Base-by-base conservation (phyloP, 306 rosid genomes). In the Acacia confusa region DNA sequence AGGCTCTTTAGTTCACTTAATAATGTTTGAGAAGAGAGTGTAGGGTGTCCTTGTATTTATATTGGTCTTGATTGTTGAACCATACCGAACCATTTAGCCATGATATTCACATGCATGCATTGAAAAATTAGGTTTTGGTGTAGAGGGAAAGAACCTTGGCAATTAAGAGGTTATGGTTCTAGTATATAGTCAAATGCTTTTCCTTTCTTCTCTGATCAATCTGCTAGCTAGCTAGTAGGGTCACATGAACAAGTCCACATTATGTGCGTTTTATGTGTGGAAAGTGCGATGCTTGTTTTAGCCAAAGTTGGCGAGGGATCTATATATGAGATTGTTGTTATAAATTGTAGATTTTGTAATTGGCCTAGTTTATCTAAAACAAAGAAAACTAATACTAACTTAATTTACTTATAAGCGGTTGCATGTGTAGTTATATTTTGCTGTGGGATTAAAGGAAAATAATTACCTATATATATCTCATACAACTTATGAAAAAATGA, bases 41-140 rank as follows among this genome's bases (percentile, higher is more conserved):
- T 2, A 28, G 64, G 22, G 58, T 27, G 41, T 27, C 14, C 45
- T 52, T 43, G 76, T 75, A 82, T 82, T 61, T 82, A 85, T 82
- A 82, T 24, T 11, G 32, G 44, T 44, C 38, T 24, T 38, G n/a
- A 28, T 28, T 28, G 69, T 63, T 63, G 72, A 67, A 19, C 47
- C 20, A 36, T 67, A 67, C 72, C 47, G 28, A 36, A 67, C 47
- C 27, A 34, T 19, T 25, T 61, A 61, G 68, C 32, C 13, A 25
- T 12, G 67, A 12, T 60, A 60, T 24, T 12, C 40, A 15, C 63
- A 20, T 55, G 63, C 14, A 15, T 30, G 8, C 25, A 67, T 67
- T 27, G 44, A 20, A 66, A 7, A 41, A 25, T 44, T 44, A 44
- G 58, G 24, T 22, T 16, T 13, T 57, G 53, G 50, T 22, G 57